Conservation (phyloP, 345 rosid species). For the Clarkia xantiana region DNA sequence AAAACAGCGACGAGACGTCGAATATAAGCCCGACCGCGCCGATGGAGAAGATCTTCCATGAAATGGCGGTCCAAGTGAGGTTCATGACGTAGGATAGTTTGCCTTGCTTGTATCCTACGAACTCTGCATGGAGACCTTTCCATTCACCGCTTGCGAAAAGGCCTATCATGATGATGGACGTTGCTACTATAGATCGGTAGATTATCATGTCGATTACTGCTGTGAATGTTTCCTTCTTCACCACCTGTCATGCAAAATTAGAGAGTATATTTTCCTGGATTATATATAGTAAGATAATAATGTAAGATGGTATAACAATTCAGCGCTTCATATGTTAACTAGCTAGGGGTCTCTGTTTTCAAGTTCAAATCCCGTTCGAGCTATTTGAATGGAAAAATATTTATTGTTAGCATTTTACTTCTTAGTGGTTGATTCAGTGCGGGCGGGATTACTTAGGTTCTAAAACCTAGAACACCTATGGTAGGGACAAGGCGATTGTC, state of each 20-base stretch:
- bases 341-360: too few species aligned
- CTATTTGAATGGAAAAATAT: background rate
- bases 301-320: too few species aligned
- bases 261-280: background rate
- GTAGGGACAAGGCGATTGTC: too few species aligned
- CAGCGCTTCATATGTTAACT: too few species aligned
- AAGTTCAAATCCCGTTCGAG: too few species aligned
- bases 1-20: slow-evolving; percentile 28
- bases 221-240: slow-evolving; percentile 12
- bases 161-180: background rate
- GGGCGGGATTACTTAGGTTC: too few species aligned
- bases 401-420: too few species aligned
- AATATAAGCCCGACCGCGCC: slow-evolving; percentile 24
- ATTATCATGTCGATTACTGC: slow-evolving; percentile 25
- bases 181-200: slow-evolving; percentile 14
- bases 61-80: slow-evolving; percentile 17
- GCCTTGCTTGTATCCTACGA: slow-evolving; percentile 22
- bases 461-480: too few species aligned
- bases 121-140: slow-evolving; percentile 8
- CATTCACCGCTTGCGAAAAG: slow-evolving; percentile 2
- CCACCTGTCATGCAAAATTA: background rate
- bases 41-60: slow-evolving; percentile 24
- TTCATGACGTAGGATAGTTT: slow-evolving; percentile 22
- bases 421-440: too few species aligned
- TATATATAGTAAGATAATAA: too few species aligned